These are phyloP conservation scores for Draba incana DNA, from an alignment of 345 rosid genomes.

Conservation along the genomic window DNA sequence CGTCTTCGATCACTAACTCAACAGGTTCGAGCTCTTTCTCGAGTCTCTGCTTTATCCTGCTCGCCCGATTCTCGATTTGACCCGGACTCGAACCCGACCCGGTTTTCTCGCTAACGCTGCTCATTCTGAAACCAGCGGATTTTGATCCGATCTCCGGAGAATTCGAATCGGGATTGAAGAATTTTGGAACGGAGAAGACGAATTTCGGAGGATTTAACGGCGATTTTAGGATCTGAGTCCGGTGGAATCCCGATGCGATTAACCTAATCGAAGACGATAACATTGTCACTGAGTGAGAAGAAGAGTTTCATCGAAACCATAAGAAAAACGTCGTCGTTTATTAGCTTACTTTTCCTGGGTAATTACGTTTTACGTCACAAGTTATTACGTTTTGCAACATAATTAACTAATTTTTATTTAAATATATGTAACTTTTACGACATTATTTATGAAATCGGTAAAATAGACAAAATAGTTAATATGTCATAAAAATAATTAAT, in stretches of 20 bases:
- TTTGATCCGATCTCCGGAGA: slow-evolving; percentile 18
- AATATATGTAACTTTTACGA: too few relatives aligned
- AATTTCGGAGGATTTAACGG: slow-evolving; percentile 10
- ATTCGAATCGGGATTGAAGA: background rate
- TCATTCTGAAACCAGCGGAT: slow-evolving; percentile 33
- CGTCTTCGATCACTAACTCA: slow-evolving; percentile 73
- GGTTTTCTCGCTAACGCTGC: slow-evolving; percentile 30
- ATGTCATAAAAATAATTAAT: too few relatives aligned
- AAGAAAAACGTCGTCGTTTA: slow-evolving; percentile 1
- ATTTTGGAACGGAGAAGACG: background rate
- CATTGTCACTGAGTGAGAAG: slow-evolving; percentile 18
- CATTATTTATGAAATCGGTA: too few relatives aligned
- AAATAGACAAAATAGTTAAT: too few relatives aligned
- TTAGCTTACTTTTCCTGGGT: background rate
- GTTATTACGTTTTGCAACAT: too few relatives aligned
- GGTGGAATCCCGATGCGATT: slow-evolving; percentile 27
- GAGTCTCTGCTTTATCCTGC: slow-evolving; percentile 71
- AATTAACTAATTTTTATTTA: too few relatives aligned
- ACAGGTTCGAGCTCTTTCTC: slow-evolving; percentile 70
- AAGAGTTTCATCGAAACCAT: background rate
- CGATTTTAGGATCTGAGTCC: slow-evolving; percentile 30
- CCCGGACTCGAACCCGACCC: slow-evolving; percentile 26
- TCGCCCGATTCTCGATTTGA: slow-evolving; percentile 64
- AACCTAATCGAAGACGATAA: slow-evolving; percentile 40
- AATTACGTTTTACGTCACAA: slow-evolving; percentile 6